Conservation (phyloP, 208 protist species). For the Herpetomonas samuelpessoai region DNA sequence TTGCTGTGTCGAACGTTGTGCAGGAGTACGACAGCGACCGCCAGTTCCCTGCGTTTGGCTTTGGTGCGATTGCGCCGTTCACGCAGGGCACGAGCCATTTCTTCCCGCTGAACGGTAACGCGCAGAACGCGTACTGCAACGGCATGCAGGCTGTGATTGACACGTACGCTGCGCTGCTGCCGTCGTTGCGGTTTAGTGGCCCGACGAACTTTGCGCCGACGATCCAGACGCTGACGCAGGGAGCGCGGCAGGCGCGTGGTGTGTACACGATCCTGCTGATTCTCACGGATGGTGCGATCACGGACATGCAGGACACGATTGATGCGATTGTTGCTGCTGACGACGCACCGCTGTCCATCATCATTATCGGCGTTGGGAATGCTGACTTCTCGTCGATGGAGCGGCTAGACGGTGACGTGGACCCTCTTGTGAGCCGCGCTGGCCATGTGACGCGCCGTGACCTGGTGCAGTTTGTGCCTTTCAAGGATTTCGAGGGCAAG, state of each 20-base stretch:
- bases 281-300: constrained; percentile 80
- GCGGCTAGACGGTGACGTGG: constrained; percentile 36
- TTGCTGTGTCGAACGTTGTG: constrained; percentile 15
- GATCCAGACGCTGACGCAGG: constrained; percentile 11
- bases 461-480: constrained; percentile 57
- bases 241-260: constrained; percentile 2
- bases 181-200: constrained; percentile 16
- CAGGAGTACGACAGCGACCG: constrained; percentile 13
- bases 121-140: constrained; percentile 14
- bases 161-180: constrained; percentile 17
- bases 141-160: constrained; percentile 32
- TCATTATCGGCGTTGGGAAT: constrained; percentile 86
- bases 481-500: constrained; percentile 19
- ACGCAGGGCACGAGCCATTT: constrained; percentile 21
- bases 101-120: constrained; percentile 18
- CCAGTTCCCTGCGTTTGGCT: constrained; percentile 20
- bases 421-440: not conserved
- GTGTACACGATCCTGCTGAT: constrained; percentile 78
- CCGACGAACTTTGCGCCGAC: constrained; percentile 48
- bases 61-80: constrained; percentile 14
- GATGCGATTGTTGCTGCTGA: constrained; percentile 54
- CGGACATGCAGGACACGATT: constrained; percentile 57
- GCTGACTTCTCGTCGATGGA: constrained; percentile 82
- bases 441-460: constrained; percentile 11
- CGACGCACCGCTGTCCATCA: constrained; percentile 57